phyloP scores from a whole-genome alignment of 331 rosid genomes.

The Spiraea crenata region DNA sequence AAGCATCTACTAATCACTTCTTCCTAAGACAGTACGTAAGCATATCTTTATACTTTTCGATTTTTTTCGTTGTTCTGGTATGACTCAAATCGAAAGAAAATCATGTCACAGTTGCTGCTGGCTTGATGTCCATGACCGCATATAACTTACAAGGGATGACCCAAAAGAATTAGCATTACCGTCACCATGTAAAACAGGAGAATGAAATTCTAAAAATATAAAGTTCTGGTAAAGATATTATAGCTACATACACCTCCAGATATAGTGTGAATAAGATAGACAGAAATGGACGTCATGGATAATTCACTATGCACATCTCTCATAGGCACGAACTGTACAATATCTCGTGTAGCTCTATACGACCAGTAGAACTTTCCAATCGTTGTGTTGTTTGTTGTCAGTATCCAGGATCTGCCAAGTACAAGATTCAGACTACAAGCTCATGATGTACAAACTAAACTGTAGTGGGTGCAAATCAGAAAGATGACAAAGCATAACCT shows the following conservation, averaged over 20 bases:
- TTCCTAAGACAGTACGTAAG: no score
- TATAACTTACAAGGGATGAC: conserved; percentile 30
- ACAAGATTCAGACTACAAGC: neutral
- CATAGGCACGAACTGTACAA: conserved; percentile 91
- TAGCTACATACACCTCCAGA: no score
- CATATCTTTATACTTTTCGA: no score
- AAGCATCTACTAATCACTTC: no score
- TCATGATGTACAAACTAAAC: neutral
- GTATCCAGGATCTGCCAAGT: conserved; percentile 68
- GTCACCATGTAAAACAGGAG: neutral
- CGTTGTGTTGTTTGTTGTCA: conserved; percentile 52
- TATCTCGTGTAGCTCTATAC: conserved; percentile 69
- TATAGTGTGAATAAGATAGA: no score
- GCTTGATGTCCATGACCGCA: conserved; percentile 61
- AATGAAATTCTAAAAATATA: no score
- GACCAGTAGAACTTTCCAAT: conserved; percentile 65
- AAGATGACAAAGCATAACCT: conserved; percentile 38
- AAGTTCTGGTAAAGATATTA: no score
- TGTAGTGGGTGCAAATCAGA: neutral
- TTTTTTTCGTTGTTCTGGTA: no score
- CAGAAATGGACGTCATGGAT: neutral
- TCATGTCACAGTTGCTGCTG: conserved; percentile 9
- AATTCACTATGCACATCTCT: conserved; percentile 67
- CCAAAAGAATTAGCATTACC: neutral
- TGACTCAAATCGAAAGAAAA: no score